A percentile compares a stretch with the other conserved stretches of the same genome.
Conservation (phyloP, 805 yeast species). For the Spathaspora hagerdaliae region DNA sequence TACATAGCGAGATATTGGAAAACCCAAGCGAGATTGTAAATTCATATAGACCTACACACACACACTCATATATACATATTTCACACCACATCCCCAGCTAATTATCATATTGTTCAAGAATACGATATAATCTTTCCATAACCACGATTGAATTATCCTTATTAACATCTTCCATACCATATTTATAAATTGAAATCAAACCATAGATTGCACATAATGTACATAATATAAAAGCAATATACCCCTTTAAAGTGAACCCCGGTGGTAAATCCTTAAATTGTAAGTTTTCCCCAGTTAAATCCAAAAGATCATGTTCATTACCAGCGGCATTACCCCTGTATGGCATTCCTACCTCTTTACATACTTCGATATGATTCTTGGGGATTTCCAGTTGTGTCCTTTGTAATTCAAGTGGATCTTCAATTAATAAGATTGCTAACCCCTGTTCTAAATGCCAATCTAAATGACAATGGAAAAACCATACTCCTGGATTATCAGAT, state of each 20-base stretch:
- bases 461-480: slow-evolving; percentile 98
- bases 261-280: slow-evolving; percentile 63
- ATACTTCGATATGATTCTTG: slow-evolving; percentile 45
- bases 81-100: no score
- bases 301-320: slow-evolving; percentile 50
- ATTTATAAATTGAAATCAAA: slow-evolving; percentile 52
- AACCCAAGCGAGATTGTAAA: no score
- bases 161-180: slow-evolving; percentile 62
- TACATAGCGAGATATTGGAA: not conserved
- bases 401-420: slow-evolving; percentile 75
- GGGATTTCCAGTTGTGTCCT: slow-evolving; percentile 29
- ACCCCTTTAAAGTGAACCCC: slow-evolving; percentile 71
- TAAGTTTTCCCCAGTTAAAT: slow-evolving; percentile 54
- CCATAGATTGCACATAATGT: slow-evolving; percentile 58
- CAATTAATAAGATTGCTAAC: slow-evolving; percentile 73
- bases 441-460: slow-evolving; percentile 99
- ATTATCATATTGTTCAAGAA: slow-evolving; percentile 23
- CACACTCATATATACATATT: no score
- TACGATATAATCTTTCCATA: slow-evolving; percentile 26
- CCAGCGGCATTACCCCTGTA: slow-evolving; percentile 70
- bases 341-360: slow-evolving; percentile 45
- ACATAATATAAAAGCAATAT: slow-evolving; percentile 55
- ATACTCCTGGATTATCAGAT: slow-evolving; percentile 95
- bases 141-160: slow-evolving; percentile 46
- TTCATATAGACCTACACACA: no score